Evolutionary conservation across 441 rosid species (phyloP), one percentile per base, ranked within the genome.

Genomic region (Pelargonium citronellum): DNA sequence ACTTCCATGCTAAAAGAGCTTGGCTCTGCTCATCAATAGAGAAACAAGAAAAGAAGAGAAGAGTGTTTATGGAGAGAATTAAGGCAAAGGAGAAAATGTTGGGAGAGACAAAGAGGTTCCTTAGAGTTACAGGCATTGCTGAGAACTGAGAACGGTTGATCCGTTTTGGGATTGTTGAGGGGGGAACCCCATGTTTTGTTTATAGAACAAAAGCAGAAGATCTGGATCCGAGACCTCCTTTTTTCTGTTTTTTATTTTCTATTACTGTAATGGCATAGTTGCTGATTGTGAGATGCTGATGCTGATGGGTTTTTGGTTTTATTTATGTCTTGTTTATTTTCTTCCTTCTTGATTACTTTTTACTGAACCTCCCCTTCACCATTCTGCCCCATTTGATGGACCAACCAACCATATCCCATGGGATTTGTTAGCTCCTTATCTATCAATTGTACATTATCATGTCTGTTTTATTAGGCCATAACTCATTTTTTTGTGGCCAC

Each of bases 91-190:
- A 30, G 37, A 30, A 30, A 30, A 30, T 30, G 37, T 30, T 30
- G 37, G 37, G 37, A 30, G 37, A 30, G 3, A 30, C 37, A 79
- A 71, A 69, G 71, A 73, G 85, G 67, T 83, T 82, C 60, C 83
- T 83, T 85, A 68, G 84, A 79, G 77, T 51, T 77, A 80, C 83
- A 83, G 94, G 79, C 91, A 85, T 89, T 85, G 82, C 70, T 74
- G 75, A 65, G 83, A 79, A 62, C 76, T 73, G 72, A 64, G 46
- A 70, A 63, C 3, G 24, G 69, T 46, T 46, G 69, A 24, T 46
- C 65, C 84, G 92, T 81, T 75, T 91, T 82, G 97, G 96, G 96
- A 91, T 91, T 88, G 97, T 78, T 74, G 90, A 91, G 87, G 87
- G 87, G 11, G n/a, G 81, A 88, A 85, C 84, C 90, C 91, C 88